These are phyloP conservation scores for Ampelomyces quisqualis DNA, from an alignment of 2,329 filamentous ascomycete genomes.

Conservation along the genomic window DNA sequence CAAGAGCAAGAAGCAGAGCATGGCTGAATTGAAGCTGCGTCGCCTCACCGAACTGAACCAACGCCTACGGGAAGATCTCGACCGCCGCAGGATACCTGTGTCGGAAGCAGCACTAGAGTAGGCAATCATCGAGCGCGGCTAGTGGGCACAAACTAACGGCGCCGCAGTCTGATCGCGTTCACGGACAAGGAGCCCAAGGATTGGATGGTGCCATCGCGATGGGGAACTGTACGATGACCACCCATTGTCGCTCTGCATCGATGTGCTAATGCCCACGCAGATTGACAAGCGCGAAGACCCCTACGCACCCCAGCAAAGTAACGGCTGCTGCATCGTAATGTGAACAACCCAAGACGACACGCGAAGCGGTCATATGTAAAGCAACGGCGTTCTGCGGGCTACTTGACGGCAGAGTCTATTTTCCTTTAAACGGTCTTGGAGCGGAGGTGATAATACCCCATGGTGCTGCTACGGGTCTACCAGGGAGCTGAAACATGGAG, in stretches of 20 bases:
- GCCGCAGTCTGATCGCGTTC: conserved; percentile 85
- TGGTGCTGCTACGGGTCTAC: conserved; percentile 27
- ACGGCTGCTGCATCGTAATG: conserved; percentile 95
- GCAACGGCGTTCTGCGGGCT: conserved; percentile 43
- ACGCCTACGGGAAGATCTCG: conserved; percentile 90
- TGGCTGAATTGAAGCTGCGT: conserved; percentile 96
- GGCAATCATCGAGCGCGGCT: background rate
- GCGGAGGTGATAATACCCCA: conserved; percentile 44
- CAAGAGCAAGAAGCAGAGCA: conserved; percentile 96
- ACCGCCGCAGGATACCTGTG: conserved; percentile 91
- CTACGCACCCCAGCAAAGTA: conserved; percentile 93
- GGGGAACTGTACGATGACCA: conserved; percentile 65
- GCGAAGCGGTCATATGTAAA: conserved; percentile 39
- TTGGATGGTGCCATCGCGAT: conserved; percentile 98
- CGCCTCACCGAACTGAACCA: conserved; percentile 96
- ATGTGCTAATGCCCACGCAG: conserved; percentile 44
- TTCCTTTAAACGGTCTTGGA: conserved; percentile 34
- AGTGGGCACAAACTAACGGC: conserved; percentile 23
- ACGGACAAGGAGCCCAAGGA: conserved; percentile 93
- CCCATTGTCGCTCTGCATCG: too few species aligned
- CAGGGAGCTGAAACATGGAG: conserved; percentile 31
- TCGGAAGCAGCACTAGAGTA: conserved; percentile 76
- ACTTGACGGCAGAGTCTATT: conserved; percentile 39
- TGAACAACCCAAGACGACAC: conserved; percentile 49
- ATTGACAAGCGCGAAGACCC: conserved; percentile 95